These are phyloP conservation scores for Fragaria vesca DNA, from an alignment of 306 rosid species.

Conservation along the genomic window DNA sequence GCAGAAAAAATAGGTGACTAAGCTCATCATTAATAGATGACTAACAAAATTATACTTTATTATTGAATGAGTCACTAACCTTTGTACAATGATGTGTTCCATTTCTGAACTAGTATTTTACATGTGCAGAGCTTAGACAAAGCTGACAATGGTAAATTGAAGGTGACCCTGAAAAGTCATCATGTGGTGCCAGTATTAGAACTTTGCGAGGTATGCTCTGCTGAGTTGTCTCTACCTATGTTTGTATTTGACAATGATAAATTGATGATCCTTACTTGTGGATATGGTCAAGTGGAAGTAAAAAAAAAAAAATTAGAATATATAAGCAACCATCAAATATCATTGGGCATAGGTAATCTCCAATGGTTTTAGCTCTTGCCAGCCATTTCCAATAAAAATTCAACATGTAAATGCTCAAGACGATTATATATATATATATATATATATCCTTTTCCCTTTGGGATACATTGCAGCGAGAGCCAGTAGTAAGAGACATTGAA, in stretches of 20 bases:
- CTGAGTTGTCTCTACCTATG: neutral
- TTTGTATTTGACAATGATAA: neutral
- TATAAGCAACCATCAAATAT: neutral
- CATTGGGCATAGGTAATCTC: neutral
- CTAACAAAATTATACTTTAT: neutral
- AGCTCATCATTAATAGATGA: neutral
- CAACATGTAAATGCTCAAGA: neutral
- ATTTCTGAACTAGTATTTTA: constrained; percentile 20
- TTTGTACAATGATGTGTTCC: neutral
- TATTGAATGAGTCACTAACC: neutral
- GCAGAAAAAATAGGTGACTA: neutral
- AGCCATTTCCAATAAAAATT: neutral
- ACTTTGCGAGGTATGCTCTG: constrained; percentile 74
- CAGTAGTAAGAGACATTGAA: neutral
- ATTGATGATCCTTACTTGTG: neutral
- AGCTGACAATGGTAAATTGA: constrained; percentile 71
- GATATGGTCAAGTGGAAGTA: neutral
- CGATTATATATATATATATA: neutral
- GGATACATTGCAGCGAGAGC: neutral
- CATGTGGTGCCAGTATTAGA: constrained; percentile 74
- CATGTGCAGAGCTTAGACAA: constrained; percentile 64
- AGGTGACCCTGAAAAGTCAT: constrained; percentile 68
- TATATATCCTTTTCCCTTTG: neutral
- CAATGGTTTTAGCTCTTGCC: neutral
- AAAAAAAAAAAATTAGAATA: neutral